Evolutionary conservation across 1,284 basidiomycete species (phyloP).

Genomic region (Ustilago xerochloae): DNA sequence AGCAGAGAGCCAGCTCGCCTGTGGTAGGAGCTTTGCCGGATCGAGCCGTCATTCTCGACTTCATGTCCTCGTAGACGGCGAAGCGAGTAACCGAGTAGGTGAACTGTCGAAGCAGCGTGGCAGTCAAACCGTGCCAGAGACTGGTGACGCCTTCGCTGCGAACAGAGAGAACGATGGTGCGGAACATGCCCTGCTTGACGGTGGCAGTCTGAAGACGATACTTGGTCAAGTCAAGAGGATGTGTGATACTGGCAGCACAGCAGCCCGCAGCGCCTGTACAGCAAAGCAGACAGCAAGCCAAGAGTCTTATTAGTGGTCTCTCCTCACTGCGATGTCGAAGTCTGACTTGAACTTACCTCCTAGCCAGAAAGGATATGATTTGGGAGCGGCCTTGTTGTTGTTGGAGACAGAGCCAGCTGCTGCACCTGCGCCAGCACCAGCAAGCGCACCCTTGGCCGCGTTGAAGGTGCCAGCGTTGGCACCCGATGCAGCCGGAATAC

Average conservation of each 20-base stretch:
- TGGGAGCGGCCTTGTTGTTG: slow-evolving; percentile 30
- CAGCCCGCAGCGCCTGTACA: slow-evolving; percentile 41
- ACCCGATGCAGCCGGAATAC: slow-evolving; percentile 23
- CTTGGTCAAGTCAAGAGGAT: slow-evolving; percentile 68
- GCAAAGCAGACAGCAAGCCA: not conserved
- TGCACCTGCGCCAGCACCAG: slow-evolving; percentile 38
- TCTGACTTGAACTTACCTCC: slow-evolving; percentile 48
- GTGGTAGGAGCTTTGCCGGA: slow-evolving; percentile 28
- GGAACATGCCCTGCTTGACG: slow-evolving; percentile 51
- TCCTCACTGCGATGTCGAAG: too few species aligned
- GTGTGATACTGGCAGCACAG: slow-evolving; percentile 61
- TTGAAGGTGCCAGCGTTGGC: slow-evolving; percentile 39
- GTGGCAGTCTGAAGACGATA: slow-evolving; percentile 68
- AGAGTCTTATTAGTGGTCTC: too few species aligned
- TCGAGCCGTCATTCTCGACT: slow-evolving; percentile 34
- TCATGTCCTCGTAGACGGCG: slow-evolving; percentile 66
- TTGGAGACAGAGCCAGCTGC: slow-evolving; percentile 16
- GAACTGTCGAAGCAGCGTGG: slow-evolving; percentile 64
- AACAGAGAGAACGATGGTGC: slow-evolving; percentile 48
- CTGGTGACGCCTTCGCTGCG: slow-evolving; percentile 53
- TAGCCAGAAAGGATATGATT: slow-evolving; percentile 64
- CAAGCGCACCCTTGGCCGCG: slow-evolving; percentile 46
- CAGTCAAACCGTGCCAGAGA: slow-evolving; percentile 65
- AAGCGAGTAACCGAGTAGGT: slow-evolving; percentile 67
- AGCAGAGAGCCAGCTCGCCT: slow-evolving; percentile 52